phyloP scores from a whole-genome alignment of 352 stramenopile genomes.

The Pythium apleroticum region DNA sequence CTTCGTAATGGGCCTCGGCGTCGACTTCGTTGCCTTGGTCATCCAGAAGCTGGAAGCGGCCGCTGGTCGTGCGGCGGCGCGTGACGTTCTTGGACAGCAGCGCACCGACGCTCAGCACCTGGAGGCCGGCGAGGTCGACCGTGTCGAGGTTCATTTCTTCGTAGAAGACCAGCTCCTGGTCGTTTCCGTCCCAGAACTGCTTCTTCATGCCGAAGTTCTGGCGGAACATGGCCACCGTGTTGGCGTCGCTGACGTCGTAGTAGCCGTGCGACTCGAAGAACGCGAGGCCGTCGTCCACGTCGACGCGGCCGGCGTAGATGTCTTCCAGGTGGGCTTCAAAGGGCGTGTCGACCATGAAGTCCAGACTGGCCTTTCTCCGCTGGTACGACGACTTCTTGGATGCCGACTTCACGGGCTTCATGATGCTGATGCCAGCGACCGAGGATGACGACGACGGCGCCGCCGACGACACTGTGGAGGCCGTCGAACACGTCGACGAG shows the following conservation, averaged over 20 bases:
- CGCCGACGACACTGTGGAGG: not conserved
- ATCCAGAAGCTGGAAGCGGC: slow-evolving; percentile 58
- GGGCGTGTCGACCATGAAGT: slow-evolving; percentile 32
- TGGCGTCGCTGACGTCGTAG: slow-evolving; percentile 80
- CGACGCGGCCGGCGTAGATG: slow-evolving; percentile 53
- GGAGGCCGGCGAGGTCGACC: slow-evolving; percentile 29
- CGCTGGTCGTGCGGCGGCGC: slow-evolving; percentile 32
- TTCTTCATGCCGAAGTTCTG: slow-evolving; percentile 68
- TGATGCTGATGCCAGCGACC: slow-evolving; percentile 6
- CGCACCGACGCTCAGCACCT: slow-evolving; percentile 43
- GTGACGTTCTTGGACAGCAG: slow-evolving; percentile 33
- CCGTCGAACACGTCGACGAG: not conserved
- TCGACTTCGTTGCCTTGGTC: slow-evolving; percentile 70
- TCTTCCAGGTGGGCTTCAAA: slow-evolving; percentile 69
- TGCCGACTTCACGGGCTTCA: slow-evolving; percentile 14
- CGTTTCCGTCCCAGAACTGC: slow-evolving; percentile 55
- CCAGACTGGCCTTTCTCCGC: slow-evolving; percentile 7
- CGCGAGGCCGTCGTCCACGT: slow-evolving; percentile 49
- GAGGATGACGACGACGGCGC: not conserved
- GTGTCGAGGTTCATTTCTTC: slow-evolving; percentile 20
- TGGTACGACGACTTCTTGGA: not conserved
- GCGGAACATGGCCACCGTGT: slow-evolving; percentile 81
- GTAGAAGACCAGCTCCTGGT: slow-evolving; percentile 31
- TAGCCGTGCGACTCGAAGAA: slow-evolving; percentile 86
- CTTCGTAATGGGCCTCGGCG: slow-evolving; percentile 49